Base-by-base conservation (phyloP, 768 basidiomycete genomes). In the Pleurotus giganteus region DNA sequence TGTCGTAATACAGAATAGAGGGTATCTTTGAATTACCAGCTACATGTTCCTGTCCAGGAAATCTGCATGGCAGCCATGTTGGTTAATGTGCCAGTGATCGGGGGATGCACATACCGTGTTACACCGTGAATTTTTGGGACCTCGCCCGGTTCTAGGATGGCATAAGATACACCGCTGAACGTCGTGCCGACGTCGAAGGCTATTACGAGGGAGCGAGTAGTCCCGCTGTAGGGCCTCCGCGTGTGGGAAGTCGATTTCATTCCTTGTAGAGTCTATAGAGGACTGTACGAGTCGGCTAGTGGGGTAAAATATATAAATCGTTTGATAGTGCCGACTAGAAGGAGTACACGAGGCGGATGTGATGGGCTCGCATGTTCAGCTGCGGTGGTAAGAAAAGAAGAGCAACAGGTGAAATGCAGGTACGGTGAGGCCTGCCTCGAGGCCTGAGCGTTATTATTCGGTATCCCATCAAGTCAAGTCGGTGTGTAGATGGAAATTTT, bases 1-100 rank as follows among this genome's bases (percentile, higher is more conserved):
- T 74, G 62, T 91, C 86, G 60, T 91, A 91, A 65, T 83, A 91
- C 69, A 91, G 80, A 23, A 87, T 67, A 21, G 89, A 84, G 34
- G 89, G 89, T 62, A 91, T 91, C 72, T 91, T 91, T 55, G 86
- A 85, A 66, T 90, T 91, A 34, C 89, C 89, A 12, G 85, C 88
- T 45, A 89, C 87, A 76, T 91, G 88, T 69, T 91, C 89, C 69
- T 91, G 89, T 15, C 89, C 89, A 7, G 89, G 89, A 55, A 90
- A 91, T 55, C 89, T 90, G 58, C n/a, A n/a, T n/a, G n/a, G n/a
- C n/a, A 23, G 58, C 52, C 57, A 53, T 61, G 52, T 61, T 52
- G 21, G 53, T 58, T 29, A 47, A 4, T 49, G 17, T 50, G 27
- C 44, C 12, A 32, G 27, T 37, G 43, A n/a, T 9, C 17, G n/a